A percentile compares a stretch with the other conserved stretches of the same genome.
These are phyloP conservation scores for Neonectria sp. DNA, from an alignment of 2,329 filamentous ascomycete species.

Conservation along the genomic window DNA sequence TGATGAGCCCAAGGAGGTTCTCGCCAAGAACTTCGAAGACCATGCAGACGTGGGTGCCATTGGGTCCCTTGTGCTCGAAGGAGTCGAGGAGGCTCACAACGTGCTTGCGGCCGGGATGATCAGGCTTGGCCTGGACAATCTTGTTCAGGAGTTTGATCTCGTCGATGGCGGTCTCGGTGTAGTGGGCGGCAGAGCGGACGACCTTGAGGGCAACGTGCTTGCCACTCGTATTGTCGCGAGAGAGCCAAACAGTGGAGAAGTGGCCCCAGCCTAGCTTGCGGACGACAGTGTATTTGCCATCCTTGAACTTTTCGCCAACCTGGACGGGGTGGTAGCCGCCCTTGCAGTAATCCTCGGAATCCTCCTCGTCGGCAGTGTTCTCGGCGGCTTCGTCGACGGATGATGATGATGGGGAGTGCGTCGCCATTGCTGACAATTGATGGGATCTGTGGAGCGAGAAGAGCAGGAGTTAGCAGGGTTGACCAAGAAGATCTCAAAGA, in stretches of 20 bases:
- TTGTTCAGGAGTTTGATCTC: constrained; percentile 99
- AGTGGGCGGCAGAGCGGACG: constrained; percentile 96
- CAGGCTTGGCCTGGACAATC: constrained; percentile 94
- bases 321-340: constrained; percentile 97
- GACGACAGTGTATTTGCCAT: constrained; percentile 95
- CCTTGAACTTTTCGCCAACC: constrained; percentile 97
- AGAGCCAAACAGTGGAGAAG: constrained; percentile 96
- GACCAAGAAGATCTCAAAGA: constrained; percentile 3
- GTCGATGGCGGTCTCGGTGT: constrained; percentile 98
- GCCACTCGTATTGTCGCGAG: constrained; percentile 85
- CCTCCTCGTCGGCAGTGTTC: constrained; percentile 97
- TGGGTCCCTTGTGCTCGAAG: constrained; percentile 97
- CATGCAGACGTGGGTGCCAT: constrained; percentile 98
- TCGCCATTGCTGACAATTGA: constrained; percentile 71
- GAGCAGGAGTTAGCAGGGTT: constrained; percentile 33
- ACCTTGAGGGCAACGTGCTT: constrained; percentile 99
- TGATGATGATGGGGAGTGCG: constrained; percentile 83
- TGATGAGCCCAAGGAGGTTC: constrained; percentile 95
- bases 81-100: constrained; percentile 97
- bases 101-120: constrained; percentile 93
- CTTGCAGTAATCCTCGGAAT: constrained; percentile 99
- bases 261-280: constrained; percentile 98
- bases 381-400: constrained; percentile 88
- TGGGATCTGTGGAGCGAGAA: constrained; percentile 61
- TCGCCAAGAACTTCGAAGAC: constrained; percentile 98